Conservation (phyloP, 116 monocot genomes). For the Trichopus zeylanicus region DNA sequence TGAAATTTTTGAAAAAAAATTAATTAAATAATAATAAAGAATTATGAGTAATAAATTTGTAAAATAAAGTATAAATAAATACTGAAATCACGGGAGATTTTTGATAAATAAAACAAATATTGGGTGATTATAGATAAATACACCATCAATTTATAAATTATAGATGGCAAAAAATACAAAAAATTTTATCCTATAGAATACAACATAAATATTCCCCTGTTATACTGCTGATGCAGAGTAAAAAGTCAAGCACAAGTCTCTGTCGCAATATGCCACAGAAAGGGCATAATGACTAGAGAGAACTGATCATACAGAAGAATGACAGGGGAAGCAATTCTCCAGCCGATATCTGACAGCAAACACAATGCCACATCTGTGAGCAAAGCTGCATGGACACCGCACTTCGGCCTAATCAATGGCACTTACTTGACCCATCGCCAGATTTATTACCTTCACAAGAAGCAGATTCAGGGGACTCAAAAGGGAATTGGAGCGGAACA, state of each 20-base stretch:
- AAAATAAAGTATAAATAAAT: no score
- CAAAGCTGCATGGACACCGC: constrained; percentile 64
- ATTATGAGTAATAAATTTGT: no score
- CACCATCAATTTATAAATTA: no score
- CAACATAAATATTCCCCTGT: not conserved
- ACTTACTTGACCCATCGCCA: constrained; percentile 3
- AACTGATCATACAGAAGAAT: constrained; percentile 51
- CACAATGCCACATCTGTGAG: constrained; percentile 55
- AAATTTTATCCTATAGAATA: not conserved
- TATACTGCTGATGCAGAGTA: constrained; percentile 50
- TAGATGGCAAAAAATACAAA: no score
- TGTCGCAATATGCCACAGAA: constrained; percentile 72
- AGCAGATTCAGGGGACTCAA: constrained; percentile 51
- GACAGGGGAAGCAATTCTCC: constrained; percentile 27
- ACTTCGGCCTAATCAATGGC: constrained; percentile 52
- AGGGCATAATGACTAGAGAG: constrained; percentile 32
- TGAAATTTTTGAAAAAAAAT: no score
- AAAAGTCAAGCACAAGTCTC: constrained; percentile 40
- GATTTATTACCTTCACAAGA: constrained; percentile 28
- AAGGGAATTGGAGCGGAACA: constrained; percentile 57
- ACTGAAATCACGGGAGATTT: no score
- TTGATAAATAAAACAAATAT: no score
- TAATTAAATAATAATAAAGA: no score
- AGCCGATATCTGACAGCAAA: constrained; percentile 51
- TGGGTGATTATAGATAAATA: no score